Evolutionary conservation across 169 alveolate genomes (phyloP).

Genomic region (Cryptosporidium felis): DNA sequence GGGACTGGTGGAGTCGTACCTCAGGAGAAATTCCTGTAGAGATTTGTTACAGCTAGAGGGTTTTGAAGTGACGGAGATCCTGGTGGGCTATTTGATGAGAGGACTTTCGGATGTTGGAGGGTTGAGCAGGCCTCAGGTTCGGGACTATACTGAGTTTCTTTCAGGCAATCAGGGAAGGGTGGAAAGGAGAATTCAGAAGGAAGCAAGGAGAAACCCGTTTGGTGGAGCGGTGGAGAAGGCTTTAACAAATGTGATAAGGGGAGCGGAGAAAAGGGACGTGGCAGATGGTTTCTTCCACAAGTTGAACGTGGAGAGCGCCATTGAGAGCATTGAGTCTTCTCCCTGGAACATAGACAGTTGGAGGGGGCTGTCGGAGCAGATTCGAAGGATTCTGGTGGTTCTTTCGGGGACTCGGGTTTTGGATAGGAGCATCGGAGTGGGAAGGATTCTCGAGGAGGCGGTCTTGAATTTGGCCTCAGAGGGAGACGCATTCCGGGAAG

Average conservation of each 20-base stretch:
- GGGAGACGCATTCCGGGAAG: not conserved
- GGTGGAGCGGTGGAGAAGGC: not conserved
- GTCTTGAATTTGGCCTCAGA: not conserved
- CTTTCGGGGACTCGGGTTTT: not conserved
- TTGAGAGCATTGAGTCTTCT: not conserved
- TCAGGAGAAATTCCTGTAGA: not conserved
- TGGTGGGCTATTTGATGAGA: not conserved
- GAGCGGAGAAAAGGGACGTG: not conserved
- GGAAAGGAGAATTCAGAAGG: not conserved
- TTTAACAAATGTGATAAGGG: not conserved
- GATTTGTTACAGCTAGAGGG: not conserved
- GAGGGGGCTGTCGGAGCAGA: not conserved
- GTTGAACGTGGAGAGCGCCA: not conserved
- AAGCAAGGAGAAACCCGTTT: slow-evolving; percentile 12
- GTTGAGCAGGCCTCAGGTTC: not conserved
- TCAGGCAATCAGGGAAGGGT: not conserved
- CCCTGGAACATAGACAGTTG: slow-evolving; percentile 24
- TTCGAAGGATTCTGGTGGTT: not conserved
- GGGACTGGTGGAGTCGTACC: slow-evolving; percentile 4
- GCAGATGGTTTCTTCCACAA: slow-evolving; percentile 8
- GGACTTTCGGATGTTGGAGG: not conserved
- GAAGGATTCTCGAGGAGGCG: not conserved
- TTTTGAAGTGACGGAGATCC: not conserved
- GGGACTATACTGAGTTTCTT: slow-evolving; percentile 16
- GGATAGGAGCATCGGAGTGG: not conserved